Evolutionary conservation across 164 flowering plant species (phyloP).

Genomic region (Tinospora cordifolia): DNA sequence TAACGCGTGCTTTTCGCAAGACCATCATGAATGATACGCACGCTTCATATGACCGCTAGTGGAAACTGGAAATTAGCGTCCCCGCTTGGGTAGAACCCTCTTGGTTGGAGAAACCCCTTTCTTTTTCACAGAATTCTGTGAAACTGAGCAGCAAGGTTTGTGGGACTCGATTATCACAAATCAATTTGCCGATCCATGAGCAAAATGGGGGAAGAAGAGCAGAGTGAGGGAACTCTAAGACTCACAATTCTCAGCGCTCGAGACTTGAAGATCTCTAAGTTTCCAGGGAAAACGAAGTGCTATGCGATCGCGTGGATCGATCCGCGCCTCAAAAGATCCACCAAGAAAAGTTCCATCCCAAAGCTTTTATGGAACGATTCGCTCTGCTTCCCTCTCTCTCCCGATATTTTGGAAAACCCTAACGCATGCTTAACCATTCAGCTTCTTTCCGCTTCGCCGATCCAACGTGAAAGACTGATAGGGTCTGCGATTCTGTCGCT

Average conservation of each 20-base stretch:
- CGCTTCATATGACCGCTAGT: too few species aligned
- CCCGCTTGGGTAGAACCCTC: too few species aligned
- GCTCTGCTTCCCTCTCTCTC: constrained; percentile 12
- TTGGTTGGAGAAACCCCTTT: too few species aligned
- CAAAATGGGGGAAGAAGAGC: constrained; percentile 9
- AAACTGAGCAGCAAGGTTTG: too few species aligned
- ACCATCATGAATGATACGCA: too few species aligned
- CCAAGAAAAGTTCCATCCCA: constrained; percentile 3
- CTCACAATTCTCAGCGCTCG: constrained; percentile 11
- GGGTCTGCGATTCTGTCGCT: constrained; percentile 8
- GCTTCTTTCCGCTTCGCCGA: constrained; percentile 7
- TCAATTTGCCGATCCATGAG: neutral
- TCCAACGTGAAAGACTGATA: constrained; percentile 8
- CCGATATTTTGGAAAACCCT: constrained; percentile 11
- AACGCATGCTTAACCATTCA: constrained; percentile 11
- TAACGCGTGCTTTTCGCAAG: too few species aligned
- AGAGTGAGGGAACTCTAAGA: constrained; percentile 10
- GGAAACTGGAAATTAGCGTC: too few species aligned
- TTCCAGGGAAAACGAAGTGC: constrained; percentile 14
- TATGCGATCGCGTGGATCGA: constrained; percentile 14
- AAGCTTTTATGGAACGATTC: constrained; percentile 8
- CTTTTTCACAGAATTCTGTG: too few species aligned
- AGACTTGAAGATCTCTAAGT: constrained; percentile 11
- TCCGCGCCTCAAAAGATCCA: constrained; percentile 11
- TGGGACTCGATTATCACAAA: too few species aligned